Percentiles rank a stretch among this genome's conserved stretches.
These are phyloP conservation scores for Straminergon stramineum DNA, from an alignment of 225 moss, liverwort and hornwort genomes.

Conservation along the genomic window DNA sequence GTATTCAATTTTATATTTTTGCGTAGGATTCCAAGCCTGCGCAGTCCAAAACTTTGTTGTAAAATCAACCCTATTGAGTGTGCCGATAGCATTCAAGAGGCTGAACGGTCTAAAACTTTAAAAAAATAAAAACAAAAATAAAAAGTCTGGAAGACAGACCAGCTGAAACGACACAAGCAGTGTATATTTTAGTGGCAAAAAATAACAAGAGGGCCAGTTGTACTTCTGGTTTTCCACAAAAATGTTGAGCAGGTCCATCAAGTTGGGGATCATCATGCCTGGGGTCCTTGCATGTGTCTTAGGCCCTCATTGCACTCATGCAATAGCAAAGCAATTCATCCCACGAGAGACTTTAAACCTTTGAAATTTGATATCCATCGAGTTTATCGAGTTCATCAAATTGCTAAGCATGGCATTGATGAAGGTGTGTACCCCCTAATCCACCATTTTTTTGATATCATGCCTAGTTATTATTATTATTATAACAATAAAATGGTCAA, in stretches of 20 bases:
- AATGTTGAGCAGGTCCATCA: not conserved
- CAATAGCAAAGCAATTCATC: not conserved
- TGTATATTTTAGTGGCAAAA: not conserved
- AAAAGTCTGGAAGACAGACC: not conserved
- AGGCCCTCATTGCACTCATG: not conserved
- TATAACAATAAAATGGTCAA: not conserved
- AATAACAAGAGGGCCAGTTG: not conserved
- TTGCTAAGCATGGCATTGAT: accelerated
- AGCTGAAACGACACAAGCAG: not conserved
- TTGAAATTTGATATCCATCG: not conserved
- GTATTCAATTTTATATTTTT: not conserved
- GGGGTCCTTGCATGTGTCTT: not conserved
- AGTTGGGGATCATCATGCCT: not conserved
- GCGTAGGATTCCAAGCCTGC: not conserved
- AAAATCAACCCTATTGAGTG: not conserved
- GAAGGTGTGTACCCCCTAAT: not conserved
- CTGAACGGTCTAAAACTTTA: not conserved
- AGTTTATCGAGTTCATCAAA: not conserved
- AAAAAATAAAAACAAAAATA: no score
- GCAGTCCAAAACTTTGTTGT: not conserved
- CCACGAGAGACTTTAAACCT: not conserved
- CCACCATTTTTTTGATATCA: not conserved
- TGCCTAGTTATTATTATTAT: not conserved
- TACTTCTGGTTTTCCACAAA: not conserved
- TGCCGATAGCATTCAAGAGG: not conserved